Conservation (phyloP, 768 basidiomycete genomes). For the Lactarius quietus region DNA sequence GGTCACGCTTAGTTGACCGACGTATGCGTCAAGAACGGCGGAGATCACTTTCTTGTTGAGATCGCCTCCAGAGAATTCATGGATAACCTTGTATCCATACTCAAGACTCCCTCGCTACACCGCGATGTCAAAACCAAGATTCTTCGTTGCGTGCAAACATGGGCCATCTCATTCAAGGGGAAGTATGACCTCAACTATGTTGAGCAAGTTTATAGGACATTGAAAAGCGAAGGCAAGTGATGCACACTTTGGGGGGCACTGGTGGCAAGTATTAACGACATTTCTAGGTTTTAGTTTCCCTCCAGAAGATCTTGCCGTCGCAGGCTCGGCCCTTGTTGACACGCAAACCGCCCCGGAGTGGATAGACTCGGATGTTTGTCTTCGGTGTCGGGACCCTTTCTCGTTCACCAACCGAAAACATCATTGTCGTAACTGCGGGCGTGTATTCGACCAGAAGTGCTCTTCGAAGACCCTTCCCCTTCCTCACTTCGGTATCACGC, state of each 20-base stretch:
- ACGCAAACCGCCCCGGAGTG: conserved; percentile 93
- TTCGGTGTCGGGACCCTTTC: conserved; percentile 88
- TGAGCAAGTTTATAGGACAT: conserved; percentile 71
- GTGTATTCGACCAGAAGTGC: conserved; percentile 93
- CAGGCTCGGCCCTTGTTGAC: conserved; percentile 83
- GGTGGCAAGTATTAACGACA: not conserved
- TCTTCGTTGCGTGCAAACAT: conserved; percentile 82
- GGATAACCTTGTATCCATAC: conserved; percentile 87
- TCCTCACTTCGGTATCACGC: conserved; percentile 90
- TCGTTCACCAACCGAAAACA: conserved; percentile 96
- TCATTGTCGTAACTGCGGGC: conserved; percentile 97
- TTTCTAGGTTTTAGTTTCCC: conserved; percentile 76
- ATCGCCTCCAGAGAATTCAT: conserved; percentile 88
- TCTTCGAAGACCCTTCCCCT: conserved; percentile 80
- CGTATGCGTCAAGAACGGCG: conserved; percentile 94
- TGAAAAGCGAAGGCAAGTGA: conserved; percentile 67
- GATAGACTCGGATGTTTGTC: conserved; percentile 94
- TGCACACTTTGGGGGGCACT: conserved; percentile 2
- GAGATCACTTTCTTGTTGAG: conserved; percentile 84
- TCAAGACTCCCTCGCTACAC: conserved; percentile 74
- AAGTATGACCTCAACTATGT: conserved; percentile 72
- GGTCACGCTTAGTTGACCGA: conserved; percentile 65
- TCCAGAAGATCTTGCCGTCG: conserved; percentile 64
- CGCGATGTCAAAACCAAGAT: conserved; percentile 80
- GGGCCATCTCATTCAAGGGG: conserved; percentile 87